Conservation (phyloP, 192 early-diverging fungal genomes). For the Kappamyces sp. region DNA sequence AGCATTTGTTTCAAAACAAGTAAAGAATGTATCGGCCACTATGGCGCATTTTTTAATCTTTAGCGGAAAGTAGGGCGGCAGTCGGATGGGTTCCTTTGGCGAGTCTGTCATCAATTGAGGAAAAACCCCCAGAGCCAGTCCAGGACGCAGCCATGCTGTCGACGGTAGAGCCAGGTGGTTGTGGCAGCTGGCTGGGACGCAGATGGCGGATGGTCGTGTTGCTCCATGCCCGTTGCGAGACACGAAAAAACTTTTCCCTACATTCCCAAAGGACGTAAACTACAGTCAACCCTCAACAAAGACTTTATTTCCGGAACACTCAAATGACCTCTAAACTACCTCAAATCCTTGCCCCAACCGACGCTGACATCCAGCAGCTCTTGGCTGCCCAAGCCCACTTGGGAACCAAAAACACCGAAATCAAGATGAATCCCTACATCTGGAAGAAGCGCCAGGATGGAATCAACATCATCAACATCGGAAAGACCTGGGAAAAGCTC, state of each 20-base stretch:
- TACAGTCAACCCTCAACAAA: too few species aligned
- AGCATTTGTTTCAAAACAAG: constrained; percentile 38
- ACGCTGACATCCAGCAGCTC: constrained; percentile 91
- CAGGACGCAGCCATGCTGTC: too few species aligned
- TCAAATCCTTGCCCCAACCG: constrained; percentile 68
- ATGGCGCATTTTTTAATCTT: constrained; percentile 42
- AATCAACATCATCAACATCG: constrained; percentile 98
- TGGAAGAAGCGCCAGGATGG: constrained; percentile 96
- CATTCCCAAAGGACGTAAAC: too few species aligned
- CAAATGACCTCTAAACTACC: constrained; percentile 62
- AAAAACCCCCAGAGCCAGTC: too few species aligned
- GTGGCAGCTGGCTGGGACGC: too few species aligned
- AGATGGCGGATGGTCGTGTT: too few species aligned
- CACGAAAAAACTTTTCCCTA: too few species aligned
- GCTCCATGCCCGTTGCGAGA: too few species aligned
- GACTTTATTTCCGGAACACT: too few species aligned
- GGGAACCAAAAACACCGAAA: constrained; percentile 96
- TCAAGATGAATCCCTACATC: constrained; percentile 92
- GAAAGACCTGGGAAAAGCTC: constrained; percentile 99
- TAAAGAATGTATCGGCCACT: constrained; percentile 42
- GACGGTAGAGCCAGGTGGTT: too few species aligned
- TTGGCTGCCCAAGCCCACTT: constrained; percentile 94
- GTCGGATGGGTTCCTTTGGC: too few species aligned
- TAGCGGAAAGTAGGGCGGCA: constrained; percentile 48
- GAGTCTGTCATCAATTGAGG: too few species aligned